Evolutionary conservation across 352 stramenopile genomes (phyloP).

Genomic region (Globisporangium rhizosaccharum): DNA sequence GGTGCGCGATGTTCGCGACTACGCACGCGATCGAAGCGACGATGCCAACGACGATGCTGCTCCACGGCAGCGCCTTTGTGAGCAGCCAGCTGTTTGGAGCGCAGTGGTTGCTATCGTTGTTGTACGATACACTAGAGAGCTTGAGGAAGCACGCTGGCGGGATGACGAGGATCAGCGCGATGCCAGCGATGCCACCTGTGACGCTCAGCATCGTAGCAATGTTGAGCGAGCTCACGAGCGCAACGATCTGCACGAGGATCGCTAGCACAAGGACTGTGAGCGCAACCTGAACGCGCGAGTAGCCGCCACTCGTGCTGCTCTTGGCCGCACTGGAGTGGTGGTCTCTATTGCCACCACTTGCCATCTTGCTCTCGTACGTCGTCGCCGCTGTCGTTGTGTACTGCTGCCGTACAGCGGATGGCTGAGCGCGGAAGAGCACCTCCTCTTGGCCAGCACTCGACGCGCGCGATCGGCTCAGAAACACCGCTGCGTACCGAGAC

Average conservation of each 20-base stretch:
- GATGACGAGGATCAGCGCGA: slow-evolving; percentile 43
- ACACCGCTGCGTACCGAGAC: slow-evolving; percentile 35
- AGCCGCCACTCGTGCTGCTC: slow-evolving; percentile 7
- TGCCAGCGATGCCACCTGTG: slow-evolving; percentile 33
- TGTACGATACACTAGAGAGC: slow-evolving; percentile 15
- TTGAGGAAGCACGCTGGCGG: slow-evolving; percentile 46
- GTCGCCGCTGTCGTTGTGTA: slow-evolving; percentile 2
- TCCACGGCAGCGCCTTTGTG: neutral
- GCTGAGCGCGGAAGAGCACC: slow-evolving; percentile 36
- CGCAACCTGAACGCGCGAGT: slow-evolving; percentile 9
- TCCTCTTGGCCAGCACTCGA: slow-evolving; percentile 19
- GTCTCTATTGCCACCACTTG: no score
- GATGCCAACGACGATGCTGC: slow-evolving; percentile 29
- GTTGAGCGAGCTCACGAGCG: slow-evolving; percentile 24
- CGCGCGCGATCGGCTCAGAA: slow-evolving; percentile 20
- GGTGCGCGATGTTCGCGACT: slow-evolving; percentile 18
- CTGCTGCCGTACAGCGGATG: neutral
- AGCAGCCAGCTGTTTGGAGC: slow-evolving; percentile 27
- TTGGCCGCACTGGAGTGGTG: neutral
- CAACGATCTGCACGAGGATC: slow-evolving; percentile 29
- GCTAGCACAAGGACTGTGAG: slow-evolving; percentile 22
- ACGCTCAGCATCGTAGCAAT: slow-evolving; percentile 28
- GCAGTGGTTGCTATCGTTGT: slow-evolving; percentile 9
- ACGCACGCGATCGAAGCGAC: slow-evolving; percentile 25
- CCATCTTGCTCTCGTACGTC: neutral